Evolutionary conservation across 768 basidiomycete species (phyloP).

Genomic region (Glaciozyma antarctica): DNA sequence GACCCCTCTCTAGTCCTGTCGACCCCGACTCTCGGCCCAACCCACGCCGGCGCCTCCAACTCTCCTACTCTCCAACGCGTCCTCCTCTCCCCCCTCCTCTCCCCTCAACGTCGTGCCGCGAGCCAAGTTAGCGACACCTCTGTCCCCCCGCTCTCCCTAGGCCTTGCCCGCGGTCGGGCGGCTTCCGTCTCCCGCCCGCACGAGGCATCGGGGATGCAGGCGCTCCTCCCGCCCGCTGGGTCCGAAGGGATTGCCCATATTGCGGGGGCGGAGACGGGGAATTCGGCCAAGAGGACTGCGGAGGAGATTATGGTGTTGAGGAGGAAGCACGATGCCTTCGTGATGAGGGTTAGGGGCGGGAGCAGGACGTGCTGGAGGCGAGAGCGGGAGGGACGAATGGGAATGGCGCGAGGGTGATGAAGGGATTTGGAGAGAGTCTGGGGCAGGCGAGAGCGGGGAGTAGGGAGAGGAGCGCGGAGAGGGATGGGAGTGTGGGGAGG

Average conservation of each 20-base stretch:
- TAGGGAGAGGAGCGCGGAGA: too few species aligned
- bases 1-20: constrained; percentile 9
- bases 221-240: not conserved
- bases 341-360: constrained; percentile 7
- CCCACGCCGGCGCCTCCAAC: constrained; percentile 5
- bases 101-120: constrained; percentile 3
- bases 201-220: not conserved
- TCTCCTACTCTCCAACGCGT: constrained; percentile 25
- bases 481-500: not conserved
- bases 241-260: not conserved
- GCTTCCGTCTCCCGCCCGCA: not conserved
- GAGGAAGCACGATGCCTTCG: constrained; percentile 16
- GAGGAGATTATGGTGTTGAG: constrained; percentile 24
- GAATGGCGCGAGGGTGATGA: constrained; percentile 7
- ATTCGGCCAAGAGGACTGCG: constrained; percentile 13
- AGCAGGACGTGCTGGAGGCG: constrained; percentile 20
- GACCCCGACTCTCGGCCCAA: not conserved
- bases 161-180: not conserved
- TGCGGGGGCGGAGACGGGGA: not conserved
- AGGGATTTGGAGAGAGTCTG: constrained; percentile 10
- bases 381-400: not conserved
- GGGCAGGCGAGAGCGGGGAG: not conserved
- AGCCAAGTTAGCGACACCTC: not conserved
- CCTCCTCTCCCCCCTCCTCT: constrained; percentile 16
- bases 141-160: not conserved